These are phyloP conservation scores for Colletotrichum cuscutae DNA, from an alignment of 2,329 filamentous ascomycete species.

Conservation along the genomic window DNA sequence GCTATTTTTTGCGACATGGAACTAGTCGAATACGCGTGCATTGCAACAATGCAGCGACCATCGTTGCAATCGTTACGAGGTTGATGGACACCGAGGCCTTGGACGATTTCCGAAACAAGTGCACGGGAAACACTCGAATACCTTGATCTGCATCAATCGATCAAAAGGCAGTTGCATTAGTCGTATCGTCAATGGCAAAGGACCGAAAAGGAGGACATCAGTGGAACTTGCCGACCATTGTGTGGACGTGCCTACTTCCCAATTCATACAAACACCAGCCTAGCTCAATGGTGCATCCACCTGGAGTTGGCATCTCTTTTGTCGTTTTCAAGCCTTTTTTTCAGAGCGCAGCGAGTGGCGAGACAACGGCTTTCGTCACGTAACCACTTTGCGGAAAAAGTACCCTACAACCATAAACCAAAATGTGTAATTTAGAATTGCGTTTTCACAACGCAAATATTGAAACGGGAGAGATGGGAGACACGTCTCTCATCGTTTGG, in stretches of 20 bases:
- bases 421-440: constrained; percentile 48
- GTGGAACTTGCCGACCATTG: neutral
- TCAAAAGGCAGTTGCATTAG: constrained; percentile 12
- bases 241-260: neutral
- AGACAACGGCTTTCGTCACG: constrained; percentile 22
- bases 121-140: neutral
- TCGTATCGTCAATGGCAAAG: neutral
- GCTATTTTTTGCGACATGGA: constrained; percentile 12
- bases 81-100: neutral
- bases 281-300: constrained; percentile 8
- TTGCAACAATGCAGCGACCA: neutral
- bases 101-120: neutral
- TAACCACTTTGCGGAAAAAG: constrained; percentile 23
- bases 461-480: constrained; percentile 24
- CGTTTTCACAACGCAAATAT: constrained; percentile 15
- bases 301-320: constrained; percentile 33
- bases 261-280: neutral
- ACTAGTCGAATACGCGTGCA: neutral
- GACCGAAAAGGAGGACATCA: neutral
- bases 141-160: neutral
- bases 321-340: constrained; percentile 31
- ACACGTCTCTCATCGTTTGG: constrained; percentile 1
- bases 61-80: neutral
- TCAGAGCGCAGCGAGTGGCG: constrained; percentile 28
- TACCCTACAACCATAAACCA: constrained; percentile 41